Base-by-base conservation (phyloP, 148 eudicot species). In the Vaccinium corymbosum region DNA sequence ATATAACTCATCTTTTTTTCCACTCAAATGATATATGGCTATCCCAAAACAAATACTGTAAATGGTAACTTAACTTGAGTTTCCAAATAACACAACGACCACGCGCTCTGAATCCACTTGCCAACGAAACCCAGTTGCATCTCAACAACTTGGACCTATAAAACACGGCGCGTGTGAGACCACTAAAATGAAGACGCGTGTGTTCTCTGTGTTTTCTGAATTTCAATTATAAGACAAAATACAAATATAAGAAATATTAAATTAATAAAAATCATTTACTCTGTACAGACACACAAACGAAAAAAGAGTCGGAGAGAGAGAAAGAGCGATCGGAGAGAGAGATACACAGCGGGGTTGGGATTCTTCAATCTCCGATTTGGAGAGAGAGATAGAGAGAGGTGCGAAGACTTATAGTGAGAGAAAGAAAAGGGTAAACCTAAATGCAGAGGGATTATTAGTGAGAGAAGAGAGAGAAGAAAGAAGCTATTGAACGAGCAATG, bases 301-400 rank as follows among this genome's bases (percentile, higher is more conserved):
- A 87, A 82, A 77, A 78, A 68, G 56, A 83, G 82, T 29, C 27
- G 19, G 74, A 74, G 79, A 85, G 79, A 73, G 57, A 80, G 85
- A 80, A 78, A 87, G 87, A 84, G 88, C 89, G 90, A 88, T 89
- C 91, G 83, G 87, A 80, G 87, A 42, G 46, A 82, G 62, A 85
- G 55, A 61, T 50, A 9, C 13, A 25, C 73, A 12, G 42, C 32
- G 42, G 81, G 53, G 11, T 22, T 83, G 42, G 42, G 83, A 76
- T 78, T 87, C 89, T 83, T 79, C 90, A 72, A 84, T 78, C 84
- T 85, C 81, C 61, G 87, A 86, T 85, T 85, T 80, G 46, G 62
- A 22, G 32, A 8, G 70, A 50, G 87, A 86, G 83, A 83, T 80
- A 56, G 62, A n/a, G 32, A 8, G 70, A 50, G 73, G 74, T 2